Conservation (phyloP, 2,329 filamentous ascomycete species). For the Huntiella savannae region DNA sequence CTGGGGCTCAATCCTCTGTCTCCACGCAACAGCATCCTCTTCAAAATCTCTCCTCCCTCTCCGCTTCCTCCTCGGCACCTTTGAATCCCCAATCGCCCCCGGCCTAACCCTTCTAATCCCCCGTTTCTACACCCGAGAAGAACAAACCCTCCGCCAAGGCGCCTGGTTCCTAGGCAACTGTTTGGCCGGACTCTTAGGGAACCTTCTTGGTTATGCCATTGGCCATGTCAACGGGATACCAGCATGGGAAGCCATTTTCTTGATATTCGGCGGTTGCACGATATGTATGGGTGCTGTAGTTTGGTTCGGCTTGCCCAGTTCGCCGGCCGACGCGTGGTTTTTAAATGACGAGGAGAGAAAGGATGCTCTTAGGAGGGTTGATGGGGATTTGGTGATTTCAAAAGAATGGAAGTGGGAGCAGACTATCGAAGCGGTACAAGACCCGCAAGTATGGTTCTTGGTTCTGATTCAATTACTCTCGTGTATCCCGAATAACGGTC, state of each 20-base stretch:
- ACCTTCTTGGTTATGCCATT: slow-evolving; percentile 14
- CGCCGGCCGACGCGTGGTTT: slow-evolving; percentile 16
- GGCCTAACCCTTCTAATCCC: slow-evolving; percentile 11
- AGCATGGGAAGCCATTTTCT: slow-evolving; percentile 37
- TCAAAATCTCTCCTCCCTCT: slow-evolving; percentile 12
- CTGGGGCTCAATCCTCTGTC: slow-evolving; percentile 13
- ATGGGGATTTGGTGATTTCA: slow-evolving; percentile 15
- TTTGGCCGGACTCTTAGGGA: slow-evolving; percentile 15
- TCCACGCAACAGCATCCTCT: slow-evolving; percentile 13
- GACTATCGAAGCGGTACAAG: slow-evolving; percentile 16
- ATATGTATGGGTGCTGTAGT: slow-evolving; percentile 31
- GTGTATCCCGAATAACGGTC: slow-evolving; percentile 18
- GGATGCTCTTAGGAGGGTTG: slow-evolving; percentile 18
- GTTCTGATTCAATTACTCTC: slow-evolving; percentile 14
- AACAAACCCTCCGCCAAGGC: slow-evolving; percentile 16
- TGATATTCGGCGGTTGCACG: slow-evolving; percentile 38
- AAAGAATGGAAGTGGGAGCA: slow-evolving; percentile 16
- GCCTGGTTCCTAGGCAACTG: slow-evolving; percentile 17
- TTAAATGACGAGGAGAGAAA: slow-evolving; percentile 15
- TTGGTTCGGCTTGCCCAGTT: slow-evolving; percentile 39
- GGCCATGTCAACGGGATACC: slow-evolving; percentile 20
- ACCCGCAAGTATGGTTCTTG: slow-evolving; percentile 16
- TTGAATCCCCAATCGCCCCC: slow-evolving; percentile 13
- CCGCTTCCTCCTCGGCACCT: slow-evolving; percentile 14
- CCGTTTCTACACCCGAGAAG: slow-evolving; percentile 15